Evolutionary conservation across 768 basidiomycete species (phyloP), one percentile per base, ranked within the genome.

Genomic region (Boletus insuetus): DNA sequence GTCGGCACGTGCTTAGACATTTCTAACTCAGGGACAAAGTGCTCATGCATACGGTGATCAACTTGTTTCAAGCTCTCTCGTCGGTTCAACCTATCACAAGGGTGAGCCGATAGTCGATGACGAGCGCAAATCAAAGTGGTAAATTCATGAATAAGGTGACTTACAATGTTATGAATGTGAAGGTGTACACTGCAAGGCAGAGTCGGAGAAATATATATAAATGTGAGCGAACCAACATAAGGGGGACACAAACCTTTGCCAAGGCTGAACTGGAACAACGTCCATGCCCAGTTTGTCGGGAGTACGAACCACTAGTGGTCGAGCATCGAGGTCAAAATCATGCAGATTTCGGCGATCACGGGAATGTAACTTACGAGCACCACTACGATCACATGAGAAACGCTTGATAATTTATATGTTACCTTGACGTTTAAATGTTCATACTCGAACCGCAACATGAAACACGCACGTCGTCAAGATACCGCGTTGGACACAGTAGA

Each of bases 101-200:
- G 7, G 16, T 24, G 38, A 17, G 13, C 14, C 35, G 35, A 13
- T 37, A 31, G n/a, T 22, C 17, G 8, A 14, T 5, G 16, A 16
- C 37, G 0, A 9, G 19, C 29, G 22, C 3, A 24, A 24, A 24
- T 24, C 24, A 5, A 24, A 24, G 24, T 19, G 35, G 31, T 22
- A 22, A 13, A 12, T 8, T 14, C 4, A 20, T 16, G 31, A 14
- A 14, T 24, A 2, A 12, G 42, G 32, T 2, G n/a, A 61, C 56
- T 51, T 20, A 55, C 56, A 62, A 41, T 11, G 31, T 52, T 44
- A 62, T 40, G 24, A 58, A 58, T 10, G 60, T 62, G n/a, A 62
- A 34, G 14, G 56, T 58, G n/a, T 58, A 62, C 20, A 58, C 61
- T 62, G 7, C 20, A 4, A n/a, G 9, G 41, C 17, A 24, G 3